These are phyloP conservation scores for Candida krabiensis DNA, from an alignment of 805 yeast species.

Conservation along the genomic window DNA sequence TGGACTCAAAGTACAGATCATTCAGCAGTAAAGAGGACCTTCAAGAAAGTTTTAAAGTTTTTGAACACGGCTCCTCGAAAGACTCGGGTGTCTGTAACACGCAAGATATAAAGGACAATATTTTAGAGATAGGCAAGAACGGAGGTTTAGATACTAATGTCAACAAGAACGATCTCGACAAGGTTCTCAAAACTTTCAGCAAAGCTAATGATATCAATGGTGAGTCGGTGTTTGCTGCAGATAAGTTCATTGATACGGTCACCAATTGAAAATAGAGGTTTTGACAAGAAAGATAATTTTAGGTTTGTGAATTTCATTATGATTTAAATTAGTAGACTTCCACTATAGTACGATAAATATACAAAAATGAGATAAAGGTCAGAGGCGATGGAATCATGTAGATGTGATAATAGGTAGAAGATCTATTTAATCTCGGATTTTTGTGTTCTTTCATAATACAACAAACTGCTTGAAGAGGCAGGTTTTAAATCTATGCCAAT, in stretches of 20 bases:
- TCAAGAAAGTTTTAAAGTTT: constrained; percentile 57
- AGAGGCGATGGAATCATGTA: background rate
- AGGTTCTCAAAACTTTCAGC: constrained; percentile 54
- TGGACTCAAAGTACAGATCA: constrained; percentile 53
- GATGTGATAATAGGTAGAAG: too few relatives aligned
- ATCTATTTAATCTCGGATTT: too few relatives aligned
- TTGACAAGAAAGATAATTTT: too few relatives aligned
- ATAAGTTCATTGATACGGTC: constrained; percentile 54
- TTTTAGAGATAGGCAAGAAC: constrained; percentile 38
- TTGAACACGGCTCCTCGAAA: constrained; percentile 30
- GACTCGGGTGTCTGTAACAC: constrained; percentile 46
- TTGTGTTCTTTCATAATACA: background rate
- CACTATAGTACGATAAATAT: background rate
- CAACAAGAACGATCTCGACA: constrained; percentile 44
- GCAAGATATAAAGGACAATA: constrained; percentile 47
- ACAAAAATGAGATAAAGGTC: background rate
- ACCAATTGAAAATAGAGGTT: constrained; percentile 14
- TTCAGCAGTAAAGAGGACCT: constrained; percentile 55
- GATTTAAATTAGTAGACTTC: too few relatives aligned
- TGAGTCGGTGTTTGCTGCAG: constrained; percentile 56
- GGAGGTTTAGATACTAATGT: constrained; percentile 15
- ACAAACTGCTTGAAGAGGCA: background rate
- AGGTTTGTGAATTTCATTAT: too few relatives aligned
- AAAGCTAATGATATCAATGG: constrained; percentile 57
- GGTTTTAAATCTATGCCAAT: too few relatives aligned